Conservation (phyloP, 345 rosid species). For the Corchorus capsularis region DNA sequence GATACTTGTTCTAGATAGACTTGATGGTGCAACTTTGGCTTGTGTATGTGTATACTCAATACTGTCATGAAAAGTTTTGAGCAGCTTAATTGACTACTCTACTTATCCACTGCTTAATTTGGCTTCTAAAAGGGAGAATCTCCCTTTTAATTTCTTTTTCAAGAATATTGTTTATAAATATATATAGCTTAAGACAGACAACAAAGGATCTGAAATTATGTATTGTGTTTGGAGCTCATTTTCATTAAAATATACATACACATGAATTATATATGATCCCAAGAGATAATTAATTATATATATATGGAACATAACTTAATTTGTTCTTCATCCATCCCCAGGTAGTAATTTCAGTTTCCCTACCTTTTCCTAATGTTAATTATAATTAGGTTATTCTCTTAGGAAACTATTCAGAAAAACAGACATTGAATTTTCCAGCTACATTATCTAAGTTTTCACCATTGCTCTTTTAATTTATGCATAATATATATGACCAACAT, state of each 20-base stretch:
- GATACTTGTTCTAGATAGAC: background rate
- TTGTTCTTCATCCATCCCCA: slow-evolving; percentile 12
- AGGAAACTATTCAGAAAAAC: too few species aligned
- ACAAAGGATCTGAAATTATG: background rate
- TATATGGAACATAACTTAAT: slow-evolving; percentile 5
- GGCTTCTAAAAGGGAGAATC: background rate
- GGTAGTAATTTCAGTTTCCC: background rate
- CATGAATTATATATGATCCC: slow-evolving; percentile 21
- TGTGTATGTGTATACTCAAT: background rate
- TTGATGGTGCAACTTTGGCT: slow-evolving; percentile 11
- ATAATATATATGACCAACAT: background rate
- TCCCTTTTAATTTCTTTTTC: too few species aligned
- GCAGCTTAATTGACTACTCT: background rate
- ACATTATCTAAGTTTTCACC: background rate
- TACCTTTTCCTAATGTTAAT: background rate
- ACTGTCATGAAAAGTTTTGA: background rate
- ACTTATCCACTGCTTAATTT: background rate
- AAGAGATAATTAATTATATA: background rate
- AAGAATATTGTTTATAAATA: background rate
- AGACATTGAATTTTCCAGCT: too few species aligned
- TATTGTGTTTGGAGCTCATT: background rate
- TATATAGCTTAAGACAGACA: background rate
- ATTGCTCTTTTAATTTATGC: background rate
- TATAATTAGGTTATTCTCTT: background rate
- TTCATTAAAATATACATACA: background rate